Base-by-base conservation (phyloP, 2,329 filamentous ascomycete species). In the Rugonectria rugulosa region DNA sequence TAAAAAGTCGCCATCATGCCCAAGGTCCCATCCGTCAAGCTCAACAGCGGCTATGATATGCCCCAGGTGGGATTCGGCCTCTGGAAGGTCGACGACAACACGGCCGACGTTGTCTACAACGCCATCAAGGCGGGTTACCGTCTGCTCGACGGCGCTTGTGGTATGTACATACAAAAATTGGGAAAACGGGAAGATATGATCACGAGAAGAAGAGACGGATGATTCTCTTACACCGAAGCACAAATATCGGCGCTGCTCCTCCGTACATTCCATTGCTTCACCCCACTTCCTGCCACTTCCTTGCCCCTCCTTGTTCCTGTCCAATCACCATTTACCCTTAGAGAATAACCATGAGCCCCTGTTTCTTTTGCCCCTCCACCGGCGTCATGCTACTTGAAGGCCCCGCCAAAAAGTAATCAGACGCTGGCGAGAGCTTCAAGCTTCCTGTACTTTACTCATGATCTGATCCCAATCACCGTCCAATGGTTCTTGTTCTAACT, bases 81-180 rank as follows among this genome's bases (percentile, higher is more conserved):
- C 64, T 95, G 91, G 91, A 95, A 95, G 79, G 89, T 95, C 62
- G 85, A 86, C 73, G 89, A 89, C 64, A 83, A 85, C 49, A 87
- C 85, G 51, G 86, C 90, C 67, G 89, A 94, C 67, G 85, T 84
- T 57, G 87, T 94, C 65, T 94, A 94, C 81, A 88, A 92, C 60
- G 85, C 85, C 70, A 86, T 87, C 77, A 87, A 86, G 77, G 75
- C 76, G 45, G 84, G 84, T 34, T 87, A 87, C 74, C 79, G 84
- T 65, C 75, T 86, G 34, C 79, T 87, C 47, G 84, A 87, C 64
- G 83, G 84, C 63, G 84, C 84, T 53, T 83, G 79, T 66, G 83
- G 83, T 84, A 77, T 71, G 34, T 37, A 24, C 24, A n/a, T 24
- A 12, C 12, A 20, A 21, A 6, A n/a, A 37, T 20, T 3, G 21